Base-by-base conservation (phyloP, 805 yeast species). In the Zygosaccharomyces bisporus region DNA sequence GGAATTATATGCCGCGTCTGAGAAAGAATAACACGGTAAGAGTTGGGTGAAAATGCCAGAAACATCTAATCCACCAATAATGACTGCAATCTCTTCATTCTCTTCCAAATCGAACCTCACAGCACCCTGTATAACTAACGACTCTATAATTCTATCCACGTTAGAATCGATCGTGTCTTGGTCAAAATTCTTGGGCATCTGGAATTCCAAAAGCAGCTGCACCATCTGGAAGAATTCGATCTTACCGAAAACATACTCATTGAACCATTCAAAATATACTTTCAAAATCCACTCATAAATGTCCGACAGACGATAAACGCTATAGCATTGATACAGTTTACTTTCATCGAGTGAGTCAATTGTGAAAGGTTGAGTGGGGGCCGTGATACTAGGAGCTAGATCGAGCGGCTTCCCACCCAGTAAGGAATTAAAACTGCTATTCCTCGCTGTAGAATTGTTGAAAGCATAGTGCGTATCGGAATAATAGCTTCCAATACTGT, bases 331-430 rank as follows among this genome's bases (percentile, higher is more conserved):
- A 8, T 73, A 57, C 41, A 78, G 70, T 49, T 80, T 82, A n/a
- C 66, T 63, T 16, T 71, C 70, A 12, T 68, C 70, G 29, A 81
- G 58, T 0, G 73, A 62, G 9, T 75, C 69, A 0, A 83, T 72
- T 3, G 77, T 62, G 49, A 80, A 81, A 2, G 84, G 84, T 6
- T 80, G 66, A 35, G 74, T 70, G 0, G 86, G 86, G 14, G 78
- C 58, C 3, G 66, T 63, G 14, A 64, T 57, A 44, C 67, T 64
- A 1, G 68, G 66, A 18, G 56, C 63, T 14, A 57, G 44, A 9
- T 61, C 60, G 21, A 62, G 47, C 5, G 67, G 69, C 30, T 55
- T 61, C 18, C 59, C 64, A 17, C 68, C 68, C 8, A 56, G 37
- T 6, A 64, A 37, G 1, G 66, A 61, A 37, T 58, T 61, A 34